phyloP scores from a whole-genome alignment of 805 yeast species.

The Yueomyces sp. region DNA sequence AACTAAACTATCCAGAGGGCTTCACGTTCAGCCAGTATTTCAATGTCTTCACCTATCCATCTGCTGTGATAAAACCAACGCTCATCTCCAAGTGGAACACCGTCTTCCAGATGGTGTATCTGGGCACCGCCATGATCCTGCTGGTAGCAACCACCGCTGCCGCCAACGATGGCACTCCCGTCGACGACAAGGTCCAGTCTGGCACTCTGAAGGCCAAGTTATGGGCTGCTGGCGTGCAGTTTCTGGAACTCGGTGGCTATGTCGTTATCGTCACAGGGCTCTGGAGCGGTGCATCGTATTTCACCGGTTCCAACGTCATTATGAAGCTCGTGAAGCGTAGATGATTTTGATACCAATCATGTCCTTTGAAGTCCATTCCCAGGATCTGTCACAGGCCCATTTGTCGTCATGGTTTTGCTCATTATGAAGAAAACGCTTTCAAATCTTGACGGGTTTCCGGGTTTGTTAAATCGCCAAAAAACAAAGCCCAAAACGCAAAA shows the following conservation, averaged over 20 bases:
- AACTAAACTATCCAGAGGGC: conserved; percentile 6
- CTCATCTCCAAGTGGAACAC: conserved; percentile 80
- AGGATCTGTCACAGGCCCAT: no score
- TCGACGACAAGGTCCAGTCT: background rate
- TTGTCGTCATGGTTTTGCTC: no score
- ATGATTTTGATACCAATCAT: background rate
- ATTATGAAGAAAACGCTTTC: no score
- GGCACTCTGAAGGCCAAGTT: background rate
- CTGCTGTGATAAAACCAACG: conserved; percentile 83
- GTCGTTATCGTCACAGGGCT: background rate
- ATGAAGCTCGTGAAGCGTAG: background rate
- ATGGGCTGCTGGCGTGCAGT: background rate
- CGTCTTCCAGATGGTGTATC: conserved; percentile 80
- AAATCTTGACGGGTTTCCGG: no score
- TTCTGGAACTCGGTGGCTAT: background rate
- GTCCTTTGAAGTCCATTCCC: no score
- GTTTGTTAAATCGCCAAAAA: no score
- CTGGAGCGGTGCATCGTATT: background rate
- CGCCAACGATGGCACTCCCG: background rate
- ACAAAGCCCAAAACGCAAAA: no score
- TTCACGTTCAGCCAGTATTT: conserved; percentile 52
- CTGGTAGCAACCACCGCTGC: background rate
- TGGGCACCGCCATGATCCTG: conserved; percentile 40
- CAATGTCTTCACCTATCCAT: conserved; percentile 59
- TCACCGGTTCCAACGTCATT: background rate